phyloP scores from a whole-genome alignment of 1,139 yeast species.

The Protomyces lactucae-debilis region DNA sequence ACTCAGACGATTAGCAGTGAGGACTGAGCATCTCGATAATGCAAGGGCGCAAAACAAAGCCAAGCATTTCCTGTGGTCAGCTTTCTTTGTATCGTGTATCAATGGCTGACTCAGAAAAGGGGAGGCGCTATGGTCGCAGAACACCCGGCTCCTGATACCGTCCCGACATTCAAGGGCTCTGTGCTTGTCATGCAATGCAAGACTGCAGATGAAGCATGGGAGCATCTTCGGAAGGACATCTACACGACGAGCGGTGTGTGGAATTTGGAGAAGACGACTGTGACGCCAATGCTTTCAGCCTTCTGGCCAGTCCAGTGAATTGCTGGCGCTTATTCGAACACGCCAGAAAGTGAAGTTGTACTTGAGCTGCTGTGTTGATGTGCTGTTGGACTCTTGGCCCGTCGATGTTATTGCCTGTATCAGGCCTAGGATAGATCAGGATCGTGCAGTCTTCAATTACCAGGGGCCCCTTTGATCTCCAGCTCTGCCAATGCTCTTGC shows the following conservation, averaged over 20 bases:
- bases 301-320: not conserved
- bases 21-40: conserved; percentile 11
- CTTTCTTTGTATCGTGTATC: not conserved
- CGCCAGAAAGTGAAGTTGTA: no score
- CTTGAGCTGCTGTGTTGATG: no score
- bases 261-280: conserved; percentile 52
- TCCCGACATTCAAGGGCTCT: conserved; percentile 65
- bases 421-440: no score
- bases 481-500: not conserved
- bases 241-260: conserved; percentile 66
- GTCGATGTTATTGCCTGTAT: no score
- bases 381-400: no score
- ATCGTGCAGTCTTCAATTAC: no score
- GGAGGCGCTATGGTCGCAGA: conserved; percentile 36
- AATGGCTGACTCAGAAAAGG: not conserved
- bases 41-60: conserved; percentile 3
- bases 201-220: conserved; percentile 58
- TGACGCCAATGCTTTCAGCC: conserved; percentile 1
- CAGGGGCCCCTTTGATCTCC: no score
- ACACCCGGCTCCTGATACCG: conserved; percentile 43
- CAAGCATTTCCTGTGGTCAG: not conserved
- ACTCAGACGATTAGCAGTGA: conserved; percentile 12
- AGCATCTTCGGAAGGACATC: conserved; percentile 57
- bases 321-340: not conserved
- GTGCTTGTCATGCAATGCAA: conserved; percentile 60